Conservation (phyloP, 495 filamentous ascomycete species). For the Cenococcum geophilum region DNA sequence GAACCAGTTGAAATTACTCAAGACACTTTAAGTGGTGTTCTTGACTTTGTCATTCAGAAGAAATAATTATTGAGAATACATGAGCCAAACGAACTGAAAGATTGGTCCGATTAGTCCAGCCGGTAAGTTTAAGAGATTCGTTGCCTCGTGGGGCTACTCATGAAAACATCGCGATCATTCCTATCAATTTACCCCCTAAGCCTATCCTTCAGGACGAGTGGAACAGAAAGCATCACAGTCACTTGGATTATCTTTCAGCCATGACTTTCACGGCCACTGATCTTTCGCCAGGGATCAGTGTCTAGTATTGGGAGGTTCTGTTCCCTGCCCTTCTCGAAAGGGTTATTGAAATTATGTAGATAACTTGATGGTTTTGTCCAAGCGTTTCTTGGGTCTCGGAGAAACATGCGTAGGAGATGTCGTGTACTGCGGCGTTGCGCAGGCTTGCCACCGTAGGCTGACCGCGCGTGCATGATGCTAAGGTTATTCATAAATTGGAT, state of each 20-base stretch:
- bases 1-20: neutral
- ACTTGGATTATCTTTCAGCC: slow-evolving; percentile 9
- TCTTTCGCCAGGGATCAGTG: slow-evolving; percentile 28
- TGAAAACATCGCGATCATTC: neutral
- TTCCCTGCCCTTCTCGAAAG: slow-evolving; percentile 17
- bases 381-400: slow-evolving; percentile 24
- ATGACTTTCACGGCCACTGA: slow-evolving; percentile 27
- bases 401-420: slow-evolving; percentile 31
- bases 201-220: no score
- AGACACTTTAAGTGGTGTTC: no score
- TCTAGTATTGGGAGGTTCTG: slow-evolving; percentile 26
- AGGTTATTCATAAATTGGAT: slow-evolving; percentile 32
- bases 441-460: slow-evolving; percentile 15
- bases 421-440: slow-evolving; percentile 12
- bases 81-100: neutral
- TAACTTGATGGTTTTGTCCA: slow-evolving; percentile 23
- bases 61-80: neutral
- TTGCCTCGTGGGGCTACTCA: neutral
- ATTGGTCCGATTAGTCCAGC: neutral
- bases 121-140: neutral
- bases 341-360: slow-evolving; percentile 21
- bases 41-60: no score
- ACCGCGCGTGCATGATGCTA: slow-evolving; percentile 31
- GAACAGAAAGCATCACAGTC: no score
- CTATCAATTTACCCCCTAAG: neutral